These are phyloP conservation scores for Dipteronia sinensis DNA, from an alignment of 345 rosid genomes.

Conservation along the genomic window DNA sequence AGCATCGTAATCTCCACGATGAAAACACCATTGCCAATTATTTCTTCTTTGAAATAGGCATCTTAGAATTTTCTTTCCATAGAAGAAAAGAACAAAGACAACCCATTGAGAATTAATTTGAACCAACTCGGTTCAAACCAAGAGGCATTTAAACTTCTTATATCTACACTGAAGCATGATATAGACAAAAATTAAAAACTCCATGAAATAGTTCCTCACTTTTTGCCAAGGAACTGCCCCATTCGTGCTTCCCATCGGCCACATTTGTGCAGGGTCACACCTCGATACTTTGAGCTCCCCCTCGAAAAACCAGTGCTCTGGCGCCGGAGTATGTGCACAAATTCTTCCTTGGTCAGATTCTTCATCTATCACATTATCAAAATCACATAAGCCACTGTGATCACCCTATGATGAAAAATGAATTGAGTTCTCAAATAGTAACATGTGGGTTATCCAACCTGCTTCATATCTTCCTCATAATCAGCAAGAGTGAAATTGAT, in stretches of 20 bases:
- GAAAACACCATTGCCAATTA: constrained; percentile 53
- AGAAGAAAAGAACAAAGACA: constrained; percentile 22
- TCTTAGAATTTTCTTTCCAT: constrained; percentile 37
- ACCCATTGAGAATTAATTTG: constrained; percentile 23
- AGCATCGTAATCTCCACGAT: constrained; percentile 74
- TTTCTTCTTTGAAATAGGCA: constrained; percentile 44
- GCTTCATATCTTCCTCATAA: constrained; percentile 86
- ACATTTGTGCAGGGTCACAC: constrained; percentile 90
- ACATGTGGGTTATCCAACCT: constrained; percentile 41
- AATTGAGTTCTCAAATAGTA: neutral
- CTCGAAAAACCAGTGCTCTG: constrained; percentile 94
- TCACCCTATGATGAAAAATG: neutral
- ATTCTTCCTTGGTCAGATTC: constrained; percentile 77
- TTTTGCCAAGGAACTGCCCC: constrained; percentile 98
- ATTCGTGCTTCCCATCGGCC: constrained; percentile 99
- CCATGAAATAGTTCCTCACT: constrained; percentile 54
- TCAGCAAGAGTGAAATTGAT: constrained; percentile 80
- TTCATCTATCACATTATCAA: constrained; percentile 52
- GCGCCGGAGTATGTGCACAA: constrained; percentile 91
- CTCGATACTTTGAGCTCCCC: constrained; percentile 91
- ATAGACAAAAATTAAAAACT: constrained; percentile 21
- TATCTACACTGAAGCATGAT: constrained; percentile 9
- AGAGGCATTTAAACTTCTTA: constrained; percentile 21
- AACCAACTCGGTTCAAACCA: constrained; percentile 28
- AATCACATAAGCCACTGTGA: constrained; percentile 22